These are phyloP conservation scores for Colletotrichum gigasporum DNA, from an alignment of 2,329 filamentous ascomycete species.

Conservation along the genomic window DNA sequence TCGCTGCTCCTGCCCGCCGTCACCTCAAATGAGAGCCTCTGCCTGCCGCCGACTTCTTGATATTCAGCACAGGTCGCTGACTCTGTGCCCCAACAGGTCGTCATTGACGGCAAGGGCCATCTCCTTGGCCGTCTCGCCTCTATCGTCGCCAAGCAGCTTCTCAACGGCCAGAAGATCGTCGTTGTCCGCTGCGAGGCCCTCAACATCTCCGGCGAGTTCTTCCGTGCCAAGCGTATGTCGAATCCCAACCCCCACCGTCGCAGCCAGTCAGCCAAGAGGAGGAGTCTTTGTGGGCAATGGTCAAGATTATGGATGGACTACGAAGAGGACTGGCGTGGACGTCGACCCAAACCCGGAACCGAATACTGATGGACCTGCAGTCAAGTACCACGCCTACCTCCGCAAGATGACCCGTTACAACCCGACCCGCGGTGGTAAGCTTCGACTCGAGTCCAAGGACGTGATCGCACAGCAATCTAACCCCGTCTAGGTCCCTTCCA, in stretches of 20 bases:
- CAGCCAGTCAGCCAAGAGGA: constrained; percentile 12
- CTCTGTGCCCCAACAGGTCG: constrained; percentile 70
- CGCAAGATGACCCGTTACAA: constrained; percentile 99
- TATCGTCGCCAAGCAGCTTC: constrained; percentile 98
- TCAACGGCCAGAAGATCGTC: constrained; percentile 99
- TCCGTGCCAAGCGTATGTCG: constrained; percentile 99
- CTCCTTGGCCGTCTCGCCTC: constrained; percentile 98
- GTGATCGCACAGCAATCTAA: constrained; percentile 42
- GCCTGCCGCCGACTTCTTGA: not conserved
- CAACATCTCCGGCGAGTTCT: constrained; percentile 99
- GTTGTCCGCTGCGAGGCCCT: constrained; percentile 98
- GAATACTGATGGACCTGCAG: constrained; percentile 69
- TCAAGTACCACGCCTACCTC: constrained; percentile 99
- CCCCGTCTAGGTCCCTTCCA: constrained; percentile 87
- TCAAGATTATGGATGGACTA: not conserved
- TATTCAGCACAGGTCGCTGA: constrained; percentile 30
- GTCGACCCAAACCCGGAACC: constrained; percentile 4
- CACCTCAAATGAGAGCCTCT: not conserved
- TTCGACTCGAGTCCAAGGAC: constrained; percentile 23
- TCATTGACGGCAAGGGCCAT: constrained; percentile 99
- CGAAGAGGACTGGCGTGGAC: not conserved
- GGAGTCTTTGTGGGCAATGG: no score
- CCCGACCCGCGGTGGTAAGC: constrained; percentile 95
- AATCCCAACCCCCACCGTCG: constrained; percentile 25
- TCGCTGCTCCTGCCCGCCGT: not conserved